Percentiles rank a stretch among this genome's conserved stretches.
phyloP scores from a whole-genome alignment of 1,284 basidiomycete genomes.

The Stygiomarasmius scandens region DNA sequence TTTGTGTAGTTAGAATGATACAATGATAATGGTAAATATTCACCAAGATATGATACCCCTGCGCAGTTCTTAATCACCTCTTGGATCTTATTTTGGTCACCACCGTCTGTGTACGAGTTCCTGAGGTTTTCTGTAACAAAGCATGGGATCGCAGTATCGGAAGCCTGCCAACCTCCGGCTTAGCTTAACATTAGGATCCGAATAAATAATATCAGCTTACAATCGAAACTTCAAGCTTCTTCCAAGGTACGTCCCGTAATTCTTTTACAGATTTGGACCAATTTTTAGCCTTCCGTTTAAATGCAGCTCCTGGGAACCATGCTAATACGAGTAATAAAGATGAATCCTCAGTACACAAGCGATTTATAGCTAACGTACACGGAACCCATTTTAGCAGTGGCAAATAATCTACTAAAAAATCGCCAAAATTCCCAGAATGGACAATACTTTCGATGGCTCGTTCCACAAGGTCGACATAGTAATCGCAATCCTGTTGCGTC shows the following conservation, averaged over 20 bases:
- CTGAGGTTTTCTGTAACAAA: not conserved
- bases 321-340: not conserved
- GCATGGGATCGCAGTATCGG: not conserved
- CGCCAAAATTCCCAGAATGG: not conserved
- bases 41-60: not conserved
- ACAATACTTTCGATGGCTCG: not conserved
- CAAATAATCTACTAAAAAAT: conserved; percentile 1
- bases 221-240: conserved; percentile 24
- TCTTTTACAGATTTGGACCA: conserved; percentile 17
- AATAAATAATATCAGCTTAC: conserved; percentile 18
- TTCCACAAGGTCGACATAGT: not conserved
- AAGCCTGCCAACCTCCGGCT: too few relatives aligned
- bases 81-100: not conserved
- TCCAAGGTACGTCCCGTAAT: conserved; percentile 24
- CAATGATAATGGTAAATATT: not conserved
- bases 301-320: conserved; percentile 32
- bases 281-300: conserved; percentile 23
- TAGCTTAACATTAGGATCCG: too few relatives aligned
- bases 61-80: not conserved
- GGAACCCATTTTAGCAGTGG: not conserved
- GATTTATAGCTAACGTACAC: not conserved
- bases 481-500: not conserved
- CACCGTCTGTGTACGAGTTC: not conserved
- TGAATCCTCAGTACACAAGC: not conserved
- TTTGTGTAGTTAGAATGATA: not conserved